Evolutionary conservation across 306 rosid genomes (phyloP), one percentile per base, ranked within the genome.

Genomic region (Aeschynomene evenia): DNA sequence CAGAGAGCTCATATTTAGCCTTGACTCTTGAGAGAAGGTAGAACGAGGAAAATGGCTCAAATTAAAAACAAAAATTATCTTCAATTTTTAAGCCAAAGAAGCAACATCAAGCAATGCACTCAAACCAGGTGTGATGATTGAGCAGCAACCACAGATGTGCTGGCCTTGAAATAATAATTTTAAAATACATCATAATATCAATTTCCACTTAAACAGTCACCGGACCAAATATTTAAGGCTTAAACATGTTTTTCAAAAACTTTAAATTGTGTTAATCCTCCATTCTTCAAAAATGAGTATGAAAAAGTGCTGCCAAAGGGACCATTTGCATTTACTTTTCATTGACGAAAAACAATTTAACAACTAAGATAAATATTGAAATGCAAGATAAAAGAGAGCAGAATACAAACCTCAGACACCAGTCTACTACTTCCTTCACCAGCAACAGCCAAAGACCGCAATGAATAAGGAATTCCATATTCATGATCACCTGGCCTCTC

Each of bases 351-450:
- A n/a, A n/a, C n/a, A n/a, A n/a, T n/a, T n/a, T 49, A 55, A 14
- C 31, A 75, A 33, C 9, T 36, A 31, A 16, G 10, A 64, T 21
- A 73, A n/a, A 50, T 33, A 70, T 56, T 70, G 61, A 34, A 54
- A 62, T 56, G 59, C 70, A 70, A 31, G 50, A 73, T 50, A 74
- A 66, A 15, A 62, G 48, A 66, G 78, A 63, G 70, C 46, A 22
- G 39, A 75, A 64, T 64, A 73, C 89, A 64, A 6, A 95, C 99
- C 99, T 91, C 99, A 18, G 99, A 95, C 55, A 89, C 92, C 66
- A 89, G 87, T 79, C 99, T 84, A 78, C 80, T 81, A 66, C 76
- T 89, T 74, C 97, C 96, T 76, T 91, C 99, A 65, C 89, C 72
- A 0, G 77, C 80, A 53, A 79, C 73, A 63, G 95, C 92, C 80